Conservation (phyloP, 1,284 basidiomycete genomes). For the Xerocomus minutiporus region DNA sequence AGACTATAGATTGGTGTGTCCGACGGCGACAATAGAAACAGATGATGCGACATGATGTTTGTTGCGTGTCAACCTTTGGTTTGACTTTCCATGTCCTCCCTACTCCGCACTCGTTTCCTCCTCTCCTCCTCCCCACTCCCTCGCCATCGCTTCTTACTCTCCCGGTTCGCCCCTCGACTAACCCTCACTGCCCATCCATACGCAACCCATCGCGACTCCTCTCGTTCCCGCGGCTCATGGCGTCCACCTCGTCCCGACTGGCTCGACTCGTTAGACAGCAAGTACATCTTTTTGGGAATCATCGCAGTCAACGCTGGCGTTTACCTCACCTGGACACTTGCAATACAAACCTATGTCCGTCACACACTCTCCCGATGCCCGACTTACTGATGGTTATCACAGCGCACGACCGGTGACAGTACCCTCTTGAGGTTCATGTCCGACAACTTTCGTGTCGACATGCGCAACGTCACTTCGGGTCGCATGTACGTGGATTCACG, state of each 20-base stretch:
- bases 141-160: conserved; percentile 5
- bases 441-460: conserved; percentile 64
- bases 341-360: conserved; percentile 38
- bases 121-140: neutral
- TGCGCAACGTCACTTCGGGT: conserved; percentile 63
- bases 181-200: conserved; percentile 8
- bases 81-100: conserved; percentile 3
- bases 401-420: conserved; percentile 41
- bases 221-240: conserved; percentile 17
- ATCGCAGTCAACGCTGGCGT: conserved; percentile 44
- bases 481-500: conserved; percentile 51
- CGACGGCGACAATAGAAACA: conserved; percentile 76
- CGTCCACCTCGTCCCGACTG: conserved; percentile 30
- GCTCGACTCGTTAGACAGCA: conserved; percentile 38
- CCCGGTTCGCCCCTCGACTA: conserved; percentile 8
- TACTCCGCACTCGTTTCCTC: conserved; percentile 5
- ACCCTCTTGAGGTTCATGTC: conserved; percentile 54
- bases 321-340: conserved; percentile 42
- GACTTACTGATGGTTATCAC: conserved; percentile 8
- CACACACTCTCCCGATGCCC: neutral
- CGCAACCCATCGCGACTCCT: conserved; percentile 26
- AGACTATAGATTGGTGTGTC: conserved; percentile 79
- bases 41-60: conserved; percentile 70
- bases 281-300: conserved; percentile 42
- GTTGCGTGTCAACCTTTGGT: conserved; percentile 4